These are phyloP conservation scores for Phyllosticta citrichinensis DNA, from an alignment of 2,329 filamentous ascomycete genomes.

Conservation along the genomic window DNA sequence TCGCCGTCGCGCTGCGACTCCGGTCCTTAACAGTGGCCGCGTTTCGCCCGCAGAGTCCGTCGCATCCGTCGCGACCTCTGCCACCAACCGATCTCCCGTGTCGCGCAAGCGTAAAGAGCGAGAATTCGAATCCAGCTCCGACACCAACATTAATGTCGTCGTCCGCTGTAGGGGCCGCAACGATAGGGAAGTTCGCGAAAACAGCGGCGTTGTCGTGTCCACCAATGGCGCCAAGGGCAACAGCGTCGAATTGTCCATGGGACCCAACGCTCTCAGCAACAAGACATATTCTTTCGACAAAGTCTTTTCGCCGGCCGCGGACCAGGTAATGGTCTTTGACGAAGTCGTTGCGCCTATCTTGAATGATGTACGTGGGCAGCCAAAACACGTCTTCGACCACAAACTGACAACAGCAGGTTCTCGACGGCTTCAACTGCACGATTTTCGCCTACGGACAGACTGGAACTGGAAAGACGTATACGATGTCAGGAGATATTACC, in stretches of 20 bases:
- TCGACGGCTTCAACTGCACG: conserved; percentile 92
- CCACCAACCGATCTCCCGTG: conserved; percentile 40
- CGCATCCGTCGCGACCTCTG: conserved; percentile 41
- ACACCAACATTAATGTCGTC: conserved; percentile 97
- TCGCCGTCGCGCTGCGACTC: conserved; percentile 42
- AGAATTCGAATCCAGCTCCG: conserved; percentile 61
- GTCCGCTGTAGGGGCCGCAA: conserved; percentile 89
- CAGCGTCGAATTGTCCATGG: conserved; percentile 80
- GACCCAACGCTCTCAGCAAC: conserved; percentile 82
- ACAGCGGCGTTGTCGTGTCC: conserved; percentile 82
- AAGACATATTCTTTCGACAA: conserved; percentile 96
- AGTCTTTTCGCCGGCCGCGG: conserved; percentile 89
- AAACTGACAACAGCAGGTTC: conserved; percentile 51
- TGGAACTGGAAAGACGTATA: conserved; percentile 97
- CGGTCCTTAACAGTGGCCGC: conserved; percentile 35
- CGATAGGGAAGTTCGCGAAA: conserved; percentile 85
- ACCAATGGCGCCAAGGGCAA: conserved; percentile 85
- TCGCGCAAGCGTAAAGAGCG: conserved; percentile 69
- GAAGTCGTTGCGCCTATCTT: conserved; percentile 89
- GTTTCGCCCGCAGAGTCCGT: conserved; percentile 64
- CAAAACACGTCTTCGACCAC: too few species aligned
- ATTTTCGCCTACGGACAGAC: conserved; percentile 99
- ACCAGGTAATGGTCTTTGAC: conserved; percentile 89
- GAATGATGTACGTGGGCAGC: conserved; percentile 57
- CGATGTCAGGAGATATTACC: conserved; percentile 96